Evolutionary conservation across 768 basidiomycete species (phyloP).

Genomic region (Serendipita indica): DNA sequence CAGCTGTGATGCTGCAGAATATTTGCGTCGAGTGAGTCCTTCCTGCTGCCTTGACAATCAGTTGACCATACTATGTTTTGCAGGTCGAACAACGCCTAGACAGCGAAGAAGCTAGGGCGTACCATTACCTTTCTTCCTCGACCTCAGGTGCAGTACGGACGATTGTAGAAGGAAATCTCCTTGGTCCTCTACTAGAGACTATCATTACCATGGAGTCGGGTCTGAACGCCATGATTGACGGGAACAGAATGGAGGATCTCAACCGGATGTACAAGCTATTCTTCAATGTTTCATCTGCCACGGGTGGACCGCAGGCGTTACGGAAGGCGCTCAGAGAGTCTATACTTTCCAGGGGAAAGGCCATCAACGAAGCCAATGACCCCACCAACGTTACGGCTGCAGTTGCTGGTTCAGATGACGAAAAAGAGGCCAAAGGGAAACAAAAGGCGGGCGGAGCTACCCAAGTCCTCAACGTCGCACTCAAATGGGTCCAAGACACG

Average conservation of each 20-base stretch:
- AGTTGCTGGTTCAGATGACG: slow-evolving; percentile 25
- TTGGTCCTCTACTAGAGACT: slow-evolving; percentile 59
- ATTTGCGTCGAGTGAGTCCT: slow-evolving; percentile 53
- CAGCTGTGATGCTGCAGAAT: slow-evolving; percentile 67
- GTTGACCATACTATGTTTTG: not conserved
- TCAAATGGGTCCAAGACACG: slow-evolving; percentile 89
- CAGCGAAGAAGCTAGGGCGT: slow-evolving; percentile 68
- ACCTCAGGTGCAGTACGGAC: slow-evolving; percentile 53
- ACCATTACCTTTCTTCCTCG: slow-evolving; percentile 70
- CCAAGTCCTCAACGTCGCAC: slow-evolving; percentile 44
- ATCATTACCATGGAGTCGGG: slow-evolving; percentile 79
- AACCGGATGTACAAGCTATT: slow-evolving; percentile 67
- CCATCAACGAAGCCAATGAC: slow-evolving; percentile 53
- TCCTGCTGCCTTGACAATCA: not conserved
- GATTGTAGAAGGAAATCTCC: slow-evolving; percentile 63
- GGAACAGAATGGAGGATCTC: slow-evolving; percentile 60
- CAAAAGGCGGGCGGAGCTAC: slow-evolving; percentile 34
- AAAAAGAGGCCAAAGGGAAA: slow-evolving; percentile 31
- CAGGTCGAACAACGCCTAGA: slow-evolving; percentile 71
- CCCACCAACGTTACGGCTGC: slow-evolving; percentile 20
- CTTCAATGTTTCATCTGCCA: slow-evolving; percentile 34
- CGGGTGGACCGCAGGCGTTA: slow-evolving; percentile 44
- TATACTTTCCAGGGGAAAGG: slow-evolving; percentile 55
- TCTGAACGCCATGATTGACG: slow-evolving; percentile 73
- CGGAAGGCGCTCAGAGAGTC: slow-evolving; percentile 56